Evolutionary conservation across 2,329 filamentous ascomycete species (phyloP), one percentile per base, ranked within the genome.

Genomic region (Neonectria neomacrospora): DNA sequence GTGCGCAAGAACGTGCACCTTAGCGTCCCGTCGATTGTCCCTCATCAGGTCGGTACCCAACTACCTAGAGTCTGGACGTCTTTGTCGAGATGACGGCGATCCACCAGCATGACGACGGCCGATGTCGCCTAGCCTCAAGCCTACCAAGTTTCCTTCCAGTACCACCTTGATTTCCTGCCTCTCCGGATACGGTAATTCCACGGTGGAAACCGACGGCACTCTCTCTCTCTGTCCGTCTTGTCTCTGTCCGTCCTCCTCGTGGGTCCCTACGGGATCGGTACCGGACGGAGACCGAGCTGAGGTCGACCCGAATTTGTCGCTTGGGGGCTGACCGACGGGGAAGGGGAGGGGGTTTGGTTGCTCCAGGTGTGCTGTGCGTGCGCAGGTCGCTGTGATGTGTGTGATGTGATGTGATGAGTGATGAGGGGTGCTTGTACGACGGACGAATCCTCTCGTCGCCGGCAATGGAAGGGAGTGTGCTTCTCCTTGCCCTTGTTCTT

Each of bases 401-500:
- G 60, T 53, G 52, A 55, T 61, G 48, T 54, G 47, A 56, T 37
- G 51, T 45, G 42, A 64, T 53, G 47, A 20, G 68, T 71, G 69
- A 71, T 32, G 48, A 63, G 65, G 59, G 62, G 60, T 70, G 69
- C 63, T 54, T 66, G 47, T 63, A 66, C 61, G 48, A 67, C 67
- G 47, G 61, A 66, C 61, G 48, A 67, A 69, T 62, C 67, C 26
- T 42, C 37, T 42, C 18, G 51, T 39, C 63, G 55, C 26, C 22
- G 6, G 54, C 16, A 39, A 39, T 2, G 37, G 16, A n/a, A 58
- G 45, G 34, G 54, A 23, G 42, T 50, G 47, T 23, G 55, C 32
- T 32, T 26, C 3, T 26, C 23, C n/a, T 52, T 42, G 23, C n/a
- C 52, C 54, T 57, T 54, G 60, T 50, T 20, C 54, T 26, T 57